Evolutionary conservation across 805 yeast species (phyloP), one percentile per base, ranked within the genome.

Genomic region (Teunomyces lycoperdinae): DNA sequence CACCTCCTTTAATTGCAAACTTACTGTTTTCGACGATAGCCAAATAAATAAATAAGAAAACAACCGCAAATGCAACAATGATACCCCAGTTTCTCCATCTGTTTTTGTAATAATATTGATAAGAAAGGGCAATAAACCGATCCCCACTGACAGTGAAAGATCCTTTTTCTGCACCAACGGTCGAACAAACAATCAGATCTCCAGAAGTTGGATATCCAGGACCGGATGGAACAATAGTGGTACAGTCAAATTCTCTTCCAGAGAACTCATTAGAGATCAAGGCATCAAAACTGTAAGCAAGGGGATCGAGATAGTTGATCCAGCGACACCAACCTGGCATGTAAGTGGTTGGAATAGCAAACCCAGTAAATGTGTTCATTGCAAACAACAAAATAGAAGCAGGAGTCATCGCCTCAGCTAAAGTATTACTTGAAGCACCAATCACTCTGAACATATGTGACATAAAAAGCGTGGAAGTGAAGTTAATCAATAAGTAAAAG

Each of bases 271-370:
- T 81, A 2, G 77, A 67, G 71, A 82, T 71, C 56, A 81, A 61
- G 0, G 85, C 69, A 60, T 81, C 85, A 56, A 81, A 81, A 14
- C 76, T 70, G 56, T 81, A 82, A 7, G 78, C 80, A 44, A 82
- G 61, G 1, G 87, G 87, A 54, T 83, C 73, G 41, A 83, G 54
- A 55, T 79, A 83, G 62, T 79, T 78, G 51, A 83, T 79, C 87
- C 86, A 83, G 51, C 81, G 71, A 30, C 81, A 77, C 86, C 87
- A 83, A 9, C 84, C 81, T 47, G 71, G 70, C 80, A 81, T 80
- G 43, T 73, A 61, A 5, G 76, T 73, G 30, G 77, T 74, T 27
- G 86, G 87, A 49, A 81, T 67, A 17, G 76, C 80, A 66, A 81
- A 82, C 33, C 86, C 86, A 6, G 81, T 73, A 57, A 72, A 81